Base-by-base conservation (phyloP, 257 asterid genomes). In the Avicennia marina region DNA sequence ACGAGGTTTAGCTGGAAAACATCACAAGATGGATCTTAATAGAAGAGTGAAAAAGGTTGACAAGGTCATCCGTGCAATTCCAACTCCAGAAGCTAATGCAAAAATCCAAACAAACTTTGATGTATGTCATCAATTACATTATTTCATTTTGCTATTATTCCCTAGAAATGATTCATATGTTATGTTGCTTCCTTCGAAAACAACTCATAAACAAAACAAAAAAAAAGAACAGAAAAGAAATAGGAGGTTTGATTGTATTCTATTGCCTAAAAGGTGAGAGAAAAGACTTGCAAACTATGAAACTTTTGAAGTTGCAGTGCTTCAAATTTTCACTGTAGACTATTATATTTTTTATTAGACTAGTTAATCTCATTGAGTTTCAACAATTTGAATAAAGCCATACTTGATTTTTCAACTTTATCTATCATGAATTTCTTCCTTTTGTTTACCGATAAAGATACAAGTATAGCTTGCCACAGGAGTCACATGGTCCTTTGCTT, bases 21-120 rank as follows among this genome's bases (percentile, higher is more conserved):
- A 72, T n/a, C 80, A 55, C 2, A 72, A 52, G 18, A 65, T 58
- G 49, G 82, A 77, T 64, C 77, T 75, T 40, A 64, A 58, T 70
- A 76, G 73, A 69, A 69, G 78, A 65, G 62, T 11, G 19, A 69
- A 82, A 71, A 51, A 55, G 41, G 82, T 82, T 46, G 84, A 79
- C 55, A 77, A 75, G 58, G 63, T 47, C 71, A 60, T 65, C 72
- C 75, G 77, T 49, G 84, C 90, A 46, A 69, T 79, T 49, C 87
- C 90, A 21, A 82, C 90, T 55, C 87, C 90, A 22, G 87, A 75
- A 67, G 90, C 84, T 55, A 76, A 79, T 62, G 90, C 90, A 52
- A 87, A 82, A 66, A 76, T 72, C 52, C 84, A 77, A 67, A 57
- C 72, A 19, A 82, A 77, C 56, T 64, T 82, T 52, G 81, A 82